A percentile compares a stretch with the other conserved stretches of the same genome.
Evolutionary conservation across 73 alveolate genomes (phyloP).

Genomic region (Blepharisma japonicum): DNA sequence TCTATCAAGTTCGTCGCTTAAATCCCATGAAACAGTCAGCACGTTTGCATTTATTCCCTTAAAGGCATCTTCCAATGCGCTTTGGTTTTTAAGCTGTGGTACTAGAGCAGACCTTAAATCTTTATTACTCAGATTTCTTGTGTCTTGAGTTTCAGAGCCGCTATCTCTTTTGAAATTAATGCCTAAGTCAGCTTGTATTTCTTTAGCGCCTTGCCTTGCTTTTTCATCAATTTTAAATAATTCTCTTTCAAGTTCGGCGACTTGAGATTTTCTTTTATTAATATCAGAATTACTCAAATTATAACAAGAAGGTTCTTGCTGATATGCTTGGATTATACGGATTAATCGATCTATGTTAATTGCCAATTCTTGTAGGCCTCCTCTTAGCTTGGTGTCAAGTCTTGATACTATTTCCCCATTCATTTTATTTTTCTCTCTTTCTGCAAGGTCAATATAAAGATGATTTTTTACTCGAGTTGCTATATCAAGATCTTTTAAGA

Average conservation of each 20-base stretch:
- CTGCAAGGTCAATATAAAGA: not conserved
- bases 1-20: not conserved
- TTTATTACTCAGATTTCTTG: constrained; percentile 17
- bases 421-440: not conserved
- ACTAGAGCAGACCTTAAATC: not conserved
- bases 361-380: not conserved
- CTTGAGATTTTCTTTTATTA: not conserved
- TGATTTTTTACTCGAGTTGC: not conserved
- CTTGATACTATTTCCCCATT: constrained; percentile 6
- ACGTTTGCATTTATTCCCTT: not conserved
- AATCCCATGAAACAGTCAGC: not conserved
- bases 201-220: not conserved
- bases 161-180: constrained; percentile 3
- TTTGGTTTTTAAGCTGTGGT: not conserved
- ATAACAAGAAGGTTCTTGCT: not conserved
- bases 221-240: not conserved
- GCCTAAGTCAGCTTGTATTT: not conserved
- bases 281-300: not conserved
- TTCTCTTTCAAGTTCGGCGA: not conserved
- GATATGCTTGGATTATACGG: not conserved
- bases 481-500: not conserved
- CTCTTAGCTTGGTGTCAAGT: constrained; percentile 16
- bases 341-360: not conserved
- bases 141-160: not conserved
- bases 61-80: not conserved